Evolutionary conservation across 73 alveolate species (phyloP).

Genomic region (Blepharisma japonicum): DNA sequence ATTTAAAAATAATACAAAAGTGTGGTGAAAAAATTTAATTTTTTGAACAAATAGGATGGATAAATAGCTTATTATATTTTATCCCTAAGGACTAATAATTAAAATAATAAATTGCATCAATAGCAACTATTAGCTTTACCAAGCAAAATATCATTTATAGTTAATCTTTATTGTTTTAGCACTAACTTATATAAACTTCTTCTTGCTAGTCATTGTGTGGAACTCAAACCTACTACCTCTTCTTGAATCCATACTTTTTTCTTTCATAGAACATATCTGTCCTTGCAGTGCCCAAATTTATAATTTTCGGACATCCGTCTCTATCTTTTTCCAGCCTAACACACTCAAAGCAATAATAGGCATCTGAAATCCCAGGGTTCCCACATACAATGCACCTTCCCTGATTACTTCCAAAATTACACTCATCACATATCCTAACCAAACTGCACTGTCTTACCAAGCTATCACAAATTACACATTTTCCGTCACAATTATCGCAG

Average conservation of each 20-base stretch:
- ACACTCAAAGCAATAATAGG: constrained; percentile 97
- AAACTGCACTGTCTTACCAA: constrained; percentile 90
- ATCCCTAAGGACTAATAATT: too few relatives aligned
- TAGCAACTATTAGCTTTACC: too few relatives aligned
- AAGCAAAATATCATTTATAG: too few relatives aligned
- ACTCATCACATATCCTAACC: constrained; percentile 54
- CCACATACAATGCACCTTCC: constrained; percentile 99
- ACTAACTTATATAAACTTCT: too few relatives aligned
- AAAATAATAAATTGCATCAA: too few relatives aligned
- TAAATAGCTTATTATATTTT: too few relatives aligned
- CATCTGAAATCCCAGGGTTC: constrained; percentile 97
- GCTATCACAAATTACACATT: constrained; percentile 98
- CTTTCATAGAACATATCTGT: constrained; percentile 98
- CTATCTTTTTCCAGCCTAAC: constrained; percentile 88
- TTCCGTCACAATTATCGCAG: constrained; percentile 98
- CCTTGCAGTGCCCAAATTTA: constrained; percentile 96
- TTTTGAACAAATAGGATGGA: too few relatives aligned
- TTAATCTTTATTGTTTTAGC: too few relatives aligned
- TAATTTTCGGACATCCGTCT: constrained; percentile 99
- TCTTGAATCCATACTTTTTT: constrained; percentile 92
- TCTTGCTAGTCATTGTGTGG: too few relatives aligned
- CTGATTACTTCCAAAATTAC: constrained; percentile 71
- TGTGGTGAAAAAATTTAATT: too few relatives aligned
- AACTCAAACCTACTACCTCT: constrained; percentile 28
- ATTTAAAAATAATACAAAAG: too few relatives aligned